Conservation (phyloP, 2,329 filamentous ascomycete genomes). For the Pseudocercospora pini-densiflorae region DNA sequence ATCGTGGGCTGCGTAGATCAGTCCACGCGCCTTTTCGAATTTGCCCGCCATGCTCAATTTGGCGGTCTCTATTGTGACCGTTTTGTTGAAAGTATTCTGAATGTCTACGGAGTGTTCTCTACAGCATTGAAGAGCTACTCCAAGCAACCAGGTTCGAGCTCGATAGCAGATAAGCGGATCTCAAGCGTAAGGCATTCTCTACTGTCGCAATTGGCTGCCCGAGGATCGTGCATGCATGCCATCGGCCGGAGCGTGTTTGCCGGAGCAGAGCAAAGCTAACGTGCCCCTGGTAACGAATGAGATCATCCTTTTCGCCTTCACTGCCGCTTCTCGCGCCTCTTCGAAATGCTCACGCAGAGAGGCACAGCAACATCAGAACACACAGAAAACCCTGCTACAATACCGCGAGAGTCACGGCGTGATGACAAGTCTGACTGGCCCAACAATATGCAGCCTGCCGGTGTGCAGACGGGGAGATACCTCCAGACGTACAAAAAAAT, state of each 20-base stretch:
- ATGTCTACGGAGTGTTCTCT: not conserved
- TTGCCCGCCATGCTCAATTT: slow-evolving; percentile 23
- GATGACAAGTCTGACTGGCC: slow-evolving; percentile 1
- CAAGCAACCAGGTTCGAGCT: not conserved
- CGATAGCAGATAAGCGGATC: not conserved
- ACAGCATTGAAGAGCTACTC: not conserved
- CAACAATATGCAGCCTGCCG: slow-evolving; percentile 10
- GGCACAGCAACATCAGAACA: not conserved
- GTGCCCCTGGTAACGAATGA: not conserved
- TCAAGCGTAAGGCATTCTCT: not conserved
- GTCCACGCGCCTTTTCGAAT: slow-evolving; percentile 55
- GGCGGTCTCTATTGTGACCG: not conserved
- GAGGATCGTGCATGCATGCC: not conserved
- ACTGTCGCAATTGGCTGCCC: not conserved
- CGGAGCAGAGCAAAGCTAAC: not conserved
- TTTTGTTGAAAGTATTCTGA: not conserved
- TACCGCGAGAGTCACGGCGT: not conserved
- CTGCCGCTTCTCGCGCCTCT: slow-evolving; percentile 11
- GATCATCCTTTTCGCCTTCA: not conserved
- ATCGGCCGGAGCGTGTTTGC: not conserved
- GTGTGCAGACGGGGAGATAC: not conserved
- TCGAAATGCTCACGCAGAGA: not conserved
- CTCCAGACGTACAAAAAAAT: not conserved
- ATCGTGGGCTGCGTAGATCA: slow-evolving; percentile 75
- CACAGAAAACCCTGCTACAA: not conserved